phyloP scores from a whole-genome alignment of 2,329 filamentous ascomycete genomes.

The Furcasterigmium sp. region DNA sequence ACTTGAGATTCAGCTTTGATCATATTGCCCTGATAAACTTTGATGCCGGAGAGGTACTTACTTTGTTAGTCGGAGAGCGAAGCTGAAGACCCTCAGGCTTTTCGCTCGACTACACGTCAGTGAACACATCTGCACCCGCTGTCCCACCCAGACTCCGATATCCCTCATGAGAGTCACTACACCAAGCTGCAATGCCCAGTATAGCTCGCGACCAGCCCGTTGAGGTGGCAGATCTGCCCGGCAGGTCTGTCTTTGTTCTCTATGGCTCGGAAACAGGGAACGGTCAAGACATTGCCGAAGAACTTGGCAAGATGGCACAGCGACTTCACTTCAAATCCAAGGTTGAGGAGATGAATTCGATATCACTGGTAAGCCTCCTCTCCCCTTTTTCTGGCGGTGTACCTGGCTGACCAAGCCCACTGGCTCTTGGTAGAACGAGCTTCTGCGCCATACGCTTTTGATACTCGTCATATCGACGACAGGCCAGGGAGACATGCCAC shows the following conservation, averaged over 20 bases:
- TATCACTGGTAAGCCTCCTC: slow-evolving; percentile 61
- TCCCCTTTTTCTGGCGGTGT: not conserved
- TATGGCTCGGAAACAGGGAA: slow-evolving; percentile 97
- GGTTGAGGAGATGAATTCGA: slow-evolving; percentile 71
- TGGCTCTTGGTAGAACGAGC: slow-evolving; percentile 9
- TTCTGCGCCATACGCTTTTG: slow-evolving; percentile 52
- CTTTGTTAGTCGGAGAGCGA: not conserved
- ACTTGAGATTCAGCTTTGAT: too few relatives aligned
- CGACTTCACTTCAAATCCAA: slow-evolving; percentile 72
- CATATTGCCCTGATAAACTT: too few relatives aligned
- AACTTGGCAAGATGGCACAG: slow-evolving; percentile 69
- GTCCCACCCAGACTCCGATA: not conserved
- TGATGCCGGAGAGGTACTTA: too few relatives aligned
- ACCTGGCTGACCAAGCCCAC: not conserved
- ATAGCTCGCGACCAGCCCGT: slow-evolving; percentile 9
- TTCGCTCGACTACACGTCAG: not conserved
- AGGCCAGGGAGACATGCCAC: slow-evolving; percentile 88
- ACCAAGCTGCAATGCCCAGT: slow-evolving; percentile 2
- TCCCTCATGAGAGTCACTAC: not conserved
- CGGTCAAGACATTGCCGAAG: slow-evolving; percentile 83
- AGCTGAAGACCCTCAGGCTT: not conserved
- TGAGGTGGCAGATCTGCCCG: slow-evolving; percentile 17
- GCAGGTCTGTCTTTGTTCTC: slow-evolving; percentile 59
- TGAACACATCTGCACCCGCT: not conserved
- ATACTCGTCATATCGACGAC: slow-evolving; percentile 88